Percentiles rank a stretch among this genome's conserved stretches.
phyloP scores from a whole-genome alignment of 805 yeast genomes.

The Priceomyces carsonii region DNA sequence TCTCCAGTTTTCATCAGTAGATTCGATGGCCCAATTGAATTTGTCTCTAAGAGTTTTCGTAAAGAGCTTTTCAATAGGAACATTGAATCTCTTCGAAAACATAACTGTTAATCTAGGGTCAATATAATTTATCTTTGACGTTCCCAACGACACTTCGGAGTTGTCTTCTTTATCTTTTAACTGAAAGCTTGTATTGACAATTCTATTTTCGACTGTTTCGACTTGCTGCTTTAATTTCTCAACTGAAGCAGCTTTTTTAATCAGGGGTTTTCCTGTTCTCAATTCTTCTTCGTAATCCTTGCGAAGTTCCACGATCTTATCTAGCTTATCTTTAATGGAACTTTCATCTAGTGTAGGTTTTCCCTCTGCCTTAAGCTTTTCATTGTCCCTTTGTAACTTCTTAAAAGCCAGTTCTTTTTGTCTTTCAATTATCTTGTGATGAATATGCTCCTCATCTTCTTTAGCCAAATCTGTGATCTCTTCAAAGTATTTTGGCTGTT shows the following conservation, averaged over 20 bases:
- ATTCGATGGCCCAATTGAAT: constrained; percentile 94
- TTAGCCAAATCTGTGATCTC: constrained; percentile 67
- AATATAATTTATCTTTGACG: constrained; percentile 91
- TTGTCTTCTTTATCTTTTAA: constrained; percentile 92
- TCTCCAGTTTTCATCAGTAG: constrained; percentile 84
- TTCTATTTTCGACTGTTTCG: constrained; percentile 70
- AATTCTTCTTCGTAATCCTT: constrained; percentile 58
- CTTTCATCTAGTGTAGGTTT: constrained; percentile 54
- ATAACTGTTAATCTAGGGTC: constrained; percentile 91
- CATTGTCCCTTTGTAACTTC: constrained; percentile 76
- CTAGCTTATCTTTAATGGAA: constrained; percentile 59
- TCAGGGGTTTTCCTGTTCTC: constrained; percentile 56
- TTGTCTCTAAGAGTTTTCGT: constrained; percentile 90
- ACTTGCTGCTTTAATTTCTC: constrained; percentile 76
- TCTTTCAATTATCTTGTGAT: constrained; percentile 58
- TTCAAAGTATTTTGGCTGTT: constrained; percentile 58
- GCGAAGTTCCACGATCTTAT: constrained; percentile 52
- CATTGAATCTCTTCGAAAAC: constrained; percentile 81
- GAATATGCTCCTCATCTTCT: constrained; percentile 63
- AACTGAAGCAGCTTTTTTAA: constrained; percentile 51
- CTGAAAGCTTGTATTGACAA: constrained; percentile 66
- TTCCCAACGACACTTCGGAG: constrained; percentile 88
- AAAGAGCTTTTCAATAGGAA: constrained; percentile 89
- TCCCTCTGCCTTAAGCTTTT: constrained; percentile 60
- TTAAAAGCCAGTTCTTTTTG: constrained; percentile 64